Conservation (phyloP, 768 basidiomycete species). For the Calocera viscosa region DNA sequence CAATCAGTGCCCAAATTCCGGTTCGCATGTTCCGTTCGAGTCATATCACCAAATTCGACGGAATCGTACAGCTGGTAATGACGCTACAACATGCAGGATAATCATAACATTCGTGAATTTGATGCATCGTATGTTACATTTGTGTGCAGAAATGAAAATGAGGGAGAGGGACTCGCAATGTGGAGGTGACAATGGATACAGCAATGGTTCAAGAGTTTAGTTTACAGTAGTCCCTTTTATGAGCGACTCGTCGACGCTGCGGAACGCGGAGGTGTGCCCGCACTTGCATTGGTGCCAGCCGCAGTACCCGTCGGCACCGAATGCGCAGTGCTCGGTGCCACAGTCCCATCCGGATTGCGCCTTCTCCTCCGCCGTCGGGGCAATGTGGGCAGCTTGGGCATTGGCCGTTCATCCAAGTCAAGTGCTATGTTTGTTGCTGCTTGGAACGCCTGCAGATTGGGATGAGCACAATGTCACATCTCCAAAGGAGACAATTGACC, state of each 20-base stretch:
- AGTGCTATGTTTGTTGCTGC: slow-evolving; percentile 82
- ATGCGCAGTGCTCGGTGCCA: not conserved
- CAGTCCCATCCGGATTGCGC: not conserved
- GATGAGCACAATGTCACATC: too few species aligned
- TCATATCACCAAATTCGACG: not conserved
- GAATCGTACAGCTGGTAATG: not conserved
- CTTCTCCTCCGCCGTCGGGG: slow-evolving; percentile 37
- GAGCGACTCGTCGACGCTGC: slow-evolving; percentile 1
- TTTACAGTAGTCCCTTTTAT: not conserved
- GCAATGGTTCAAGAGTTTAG: not conserved
- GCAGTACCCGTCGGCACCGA: slow-evolving; percentile 1
- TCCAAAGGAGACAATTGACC: slow-evolving; percentile 36
- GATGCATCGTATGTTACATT: not conserved
- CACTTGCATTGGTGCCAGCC: not conserved
- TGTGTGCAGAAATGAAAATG: not conserved
- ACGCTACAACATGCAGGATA: not conserved
- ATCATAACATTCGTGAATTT: not conserved
- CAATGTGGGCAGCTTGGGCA: slow-evolving; percentile 83
- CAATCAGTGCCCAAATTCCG: not conserved
- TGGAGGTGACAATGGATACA: slow-evolving; percentile 6
- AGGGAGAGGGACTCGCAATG: not conserved
- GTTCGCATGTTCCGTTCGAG: not conserved
- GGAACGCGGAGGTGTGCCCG: not conserved
- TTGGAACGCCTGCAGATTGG: slow-evolving; percentile 59
- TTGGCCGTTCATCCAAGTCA: slow-evolving; percentile 80